Conservation (phyloP, 169 alveolate species). For the Plasmodium ovale region DNA sequence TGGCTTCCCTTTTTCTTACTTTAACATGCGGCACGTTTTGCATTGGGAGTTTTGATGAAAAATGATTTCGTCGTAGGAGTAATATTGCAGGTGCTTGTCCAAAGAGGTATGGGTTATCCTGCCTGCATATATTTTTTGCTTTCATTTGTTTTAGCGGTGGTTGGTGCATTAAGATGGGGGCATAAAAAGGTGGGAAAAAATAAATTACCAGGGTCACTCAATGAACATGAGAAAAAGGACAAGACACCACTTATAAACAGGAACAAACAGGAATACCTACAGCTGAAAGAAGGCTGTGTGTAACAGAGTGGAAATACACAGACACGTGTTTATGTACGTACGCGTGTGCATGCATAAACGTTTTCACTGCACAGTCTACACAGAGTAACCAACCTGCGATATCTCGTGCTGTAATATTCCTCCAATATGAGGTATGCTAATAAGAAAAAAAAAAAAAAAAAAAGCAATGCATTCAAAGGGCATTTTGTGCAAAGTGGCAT, state of each 20-base stretch:
- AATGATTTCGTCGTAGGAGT: slow-evolving; percentile 41
- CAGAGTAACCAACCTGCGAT: slow-evolving; percentile 11
- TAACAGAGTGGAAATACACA: neutral
- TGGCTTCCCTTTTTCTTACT: slow-evolving; percentile 34
- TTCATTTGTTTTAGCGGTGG: neutral
- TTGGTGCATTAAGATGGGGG: neutral
- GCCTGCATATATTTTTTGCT: slow-evolving; percentile 30
- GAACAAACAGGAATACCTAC: slow-evolving; percentile 18
- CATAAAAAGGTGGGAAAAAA: neutral
- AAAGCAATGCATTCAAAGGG: neutral
- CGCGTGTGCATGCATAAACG: neutral
- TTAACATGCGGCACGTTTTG: slow-evolving; percentile 30
- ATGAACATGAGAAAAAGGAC: slow-evolving; percentile 35
- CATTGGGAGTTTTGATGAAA: slow-evolving; percentile 28
- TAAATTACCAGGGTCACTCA: slow-evolving; percentile 57
- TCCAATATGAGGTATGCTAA: slow-evolving; percentile 36
- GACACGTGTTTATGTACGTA: neutral
- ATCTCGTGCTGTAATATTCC: slow-evolving; percentile 2
- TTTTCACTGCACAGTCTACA: neutral
- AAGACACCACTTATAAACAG: slow-evolving; percentile 16
- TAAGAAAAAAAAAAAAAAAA: neutral
- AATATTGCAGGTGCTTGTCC: slow-evolving; percentile 41
- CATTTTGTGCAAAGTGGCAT: neutral
- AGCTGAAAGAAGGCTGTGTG: neutral
- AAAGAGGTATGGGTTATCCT: slow-evolving; percentile 8